Evolutionary conservation across 1,284 basidiomycete genomes (phyloP), one percentile per base, ranked within the genome.

Genomic region (Vanrija sp.): DNA sequence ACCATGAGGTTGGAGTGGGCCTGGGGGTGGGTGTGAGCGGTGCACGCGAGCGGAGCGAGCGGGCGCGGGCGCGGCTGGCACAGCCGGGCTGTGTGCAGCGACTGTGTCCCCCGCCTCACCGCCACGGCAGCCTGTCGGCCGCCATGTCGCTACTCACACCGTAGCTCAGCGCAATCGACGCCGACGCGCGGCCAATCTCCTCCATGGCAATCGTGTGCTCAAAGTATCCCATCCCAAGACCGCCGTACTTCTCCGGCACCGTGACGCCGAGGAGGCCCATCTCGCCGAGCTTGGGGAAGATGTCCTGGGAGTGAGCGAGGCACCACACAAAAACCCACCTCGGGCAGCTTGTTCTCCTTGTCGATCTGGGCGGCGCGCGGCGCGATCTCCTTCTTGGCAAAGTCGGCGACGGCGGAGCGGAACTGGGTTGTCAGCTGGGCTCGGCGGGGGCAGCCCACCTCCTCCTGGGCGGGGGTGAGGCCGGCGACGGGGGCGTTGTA

Each of bases 181-280:
- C 93, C 6, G 90, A 94, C 7, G 89, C 89, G 24, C 85, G 80
- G 23, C 91, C 94, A 50, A 97, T 79, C 63, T 89, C 88, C 76
- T 96, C 91, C 91, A 95, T 94, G 4, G 88, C 91, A 44, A 96
- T 80, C 2, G 87, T 86, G 73, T 96, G 92, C 56, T 91, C 84
- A 54, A 94, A 81, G 75, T 95, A 96, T 6, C 89, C 88, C 54
- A 88, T 78, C 3, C 80, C 83, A 39, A 92, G 79, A 4, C 92
- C 91, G 19, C 86, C 85, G 66, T 89, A 89, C 60, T 88, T 79
- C 45, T 87, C 81, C 15, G 85, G 82, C 9, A 88, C 89, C 6
- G 92, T 95, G 37, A 95, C 82, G 37, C 92, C 91, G 31, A 79
- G 66, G 24, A 80, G 57, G 0, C 79, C 79, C 91, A 96, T 94